A percentile compares a stretch with the other conserved stretches of the same genome.
phyloP scores from a whole-genome alignment of 257 asterid genomes.

The Thymus mandschuricus region DNA sequence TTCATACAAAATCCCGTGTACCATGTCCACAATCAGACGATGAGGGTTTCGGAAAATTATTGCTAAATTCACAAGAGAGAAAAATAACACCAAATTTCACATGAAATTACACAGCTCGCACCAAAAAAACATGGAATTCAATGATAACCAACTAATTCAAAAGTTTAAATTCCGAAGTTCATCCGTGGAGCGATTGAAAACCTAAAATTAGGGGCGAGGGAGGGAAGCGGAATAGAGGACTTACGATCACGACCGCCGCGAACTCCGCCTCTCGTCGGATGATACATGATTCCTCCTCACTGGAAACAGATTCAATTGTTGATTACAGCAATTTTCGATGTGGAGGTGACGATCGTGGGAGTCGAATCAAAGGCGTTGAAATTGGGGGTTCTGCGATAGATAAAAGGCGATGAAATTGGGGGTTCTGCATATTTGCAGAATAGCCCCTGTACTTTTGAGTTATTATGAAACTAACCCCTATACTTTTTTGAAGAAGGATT shows the following conservation, averaged over 20 bases:
- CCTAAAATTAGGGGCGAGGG: slow-evolving; percentile 42
- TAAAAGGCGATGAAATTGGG: neutral
- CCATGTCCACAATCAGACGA: neutral
- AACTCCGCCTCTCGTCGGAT: slow-evolving; percentile 97
- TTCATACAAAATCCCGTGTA: neutral
- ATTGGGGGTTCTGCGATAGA: neutral
- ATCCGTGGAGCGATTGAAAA: slow-evolving; percentile 28
- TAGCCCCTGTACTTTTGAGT: neutral
- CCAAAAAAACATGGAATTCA: neutral
- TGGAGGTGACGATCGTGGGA: slow-evolving; percentile 15
- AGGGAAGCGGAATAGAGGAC: slow-evolving; percentile 29
- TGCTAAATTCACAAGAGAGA: neutral
- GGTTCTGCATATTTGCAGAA: slow-evolving; percentile 1
- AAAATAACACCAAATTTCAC: neutral
- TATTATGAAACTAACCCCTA: neutral
- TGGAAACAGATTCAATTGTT: neutral
- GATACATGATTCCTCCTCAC: slow-evolving; percentile 60
- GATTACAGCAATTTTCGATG: neutral
- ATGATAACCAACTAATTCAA: neutral
- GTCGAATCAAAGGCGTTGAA: neutral
- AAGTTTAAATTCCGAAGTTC: neutral
- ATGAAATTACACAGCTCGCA: neutral
- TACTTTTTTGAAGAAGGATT: neutral
- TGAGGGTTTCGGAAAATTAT: slow-evolving; percentile 7
- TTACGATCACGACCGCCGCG: slow-evolving; percentile 99